phyloP scores from a whole-genome alignment of 2,329 filamentous ascomycete genomes.

The Hyphodiscus sp. region DNA sequence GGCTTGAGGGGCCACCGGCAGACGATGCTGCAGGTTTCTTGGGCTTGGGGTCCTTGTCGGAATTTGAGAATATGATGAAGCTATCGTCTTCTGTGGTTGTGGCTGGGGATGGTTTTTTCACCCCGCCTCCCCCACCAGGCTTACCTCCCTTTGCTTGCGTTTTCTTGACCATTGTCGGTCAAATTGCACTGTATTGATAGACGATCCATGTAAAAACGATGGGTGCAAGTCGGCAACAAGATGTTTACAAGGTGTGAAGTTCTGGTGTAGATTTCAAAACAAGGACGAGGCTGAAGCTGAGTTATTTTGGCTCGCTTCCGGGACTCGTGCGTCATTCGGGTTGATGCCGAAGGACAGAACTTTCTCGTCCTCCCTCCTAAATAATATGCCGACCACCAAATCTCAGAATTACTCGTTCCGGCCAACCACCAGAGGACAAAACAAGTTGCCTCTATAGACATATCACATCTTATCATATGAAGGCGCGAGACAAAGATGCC shows the following conservation, averaged over 20 bases:
- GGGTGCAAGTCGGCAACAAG: neutral
- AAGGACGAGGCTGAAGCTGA: neutral
- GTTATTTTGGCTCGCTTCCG: too few relatives aligned
- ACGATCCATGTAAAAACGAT: conserved; percentile 15
- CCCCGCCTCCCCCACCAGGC: conserved; percentile 25
- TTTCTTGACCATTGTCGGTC: conserved; percentile 31
- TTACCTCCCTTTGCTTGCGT: conserved; percentile 29
- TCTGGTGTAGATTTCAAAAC: neutral
- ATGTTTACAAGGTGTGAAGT: neutral
- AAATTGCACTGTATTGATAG: neutral
- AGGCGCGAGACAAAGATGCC: too few relatives aligned
- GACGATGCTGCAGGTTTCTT: conserved; percentile 19
- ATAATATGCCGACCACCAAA: too few relatives aligned
- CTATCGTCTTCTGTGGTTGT: conserved; percentile 38
- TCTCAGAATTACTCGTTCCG: too few relatives aligned
- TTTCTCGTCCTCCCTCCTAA: too few relatives aligned
- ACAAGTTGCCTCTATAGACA: too few relatives aligned
- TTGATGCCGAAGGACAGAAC: neutral
- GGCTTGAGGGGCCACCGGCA: conserved; percentile 14
- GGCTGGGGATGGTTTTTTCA: conserved; percentile 24
- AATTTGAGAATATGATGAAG: conserved; percentile 51
- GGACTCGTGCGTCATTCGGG: neutral
- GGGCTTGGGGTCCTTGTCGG: conserved; percentile 43
- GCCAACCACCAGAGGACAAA: too few relatives aligned
- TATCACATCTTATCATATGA: too few relatives aligned